Evolutionary conservation across 371 early-diverging fungal genomes (phyloP).

Genomic region (Circinella umbellata): DNA sequence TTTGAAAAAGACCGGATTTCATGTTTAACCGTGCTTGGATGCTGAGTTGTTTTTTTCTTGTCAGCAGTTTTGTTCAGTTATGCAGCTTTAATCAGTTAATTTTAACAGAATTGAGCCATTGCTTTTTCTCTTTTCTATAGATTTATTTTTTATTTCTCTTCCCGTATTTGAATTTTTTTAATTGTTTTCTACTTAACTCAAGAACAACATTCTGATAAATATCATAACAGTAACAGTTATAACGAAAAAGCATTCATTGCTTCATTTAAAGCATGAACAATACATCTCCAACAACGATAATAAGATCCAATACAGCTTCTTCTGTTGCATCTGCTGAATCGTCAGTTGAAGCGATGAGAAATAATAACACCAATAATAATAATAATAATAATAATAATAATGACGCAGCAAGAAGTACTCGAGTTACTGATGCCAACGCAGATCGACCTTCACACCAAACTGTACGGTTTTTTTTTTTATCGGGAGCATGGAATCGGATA

Average conservation of each 20-base stretch:
- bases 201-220: no score
- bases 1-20: no score
- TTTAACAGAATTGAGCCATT: no score
- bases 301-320: background rate
- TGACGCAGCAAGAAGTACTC: background rate
- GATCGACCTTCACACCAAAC: slow-evolving; percentile 6
- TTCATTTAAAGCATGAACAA: slow-evolving; percentile 5
- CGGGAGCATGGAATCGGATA: slow-evolving; percentile 27
- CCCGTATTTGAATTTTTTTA: no score
- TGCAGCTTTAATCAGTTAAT: no score
- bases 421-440: background rate
- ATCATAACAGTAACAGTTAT: no score
- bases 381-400: background rate
- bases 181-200: no score
- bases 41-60: no score
- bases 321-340: background rate
- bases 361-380: background rate
- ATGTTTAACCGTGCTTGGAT: no score
- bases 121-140: no score
- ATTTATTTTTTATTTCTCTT: no score
- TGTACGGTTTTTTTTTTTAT: slow-evolving; percentile 10
- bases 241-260: background rate
- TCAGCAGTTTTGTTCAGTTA: no score
- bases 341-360: background rate
- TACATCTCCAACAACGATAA: background rate